Percentiles rank a stretch among this genome's conserved stretches.
Evolutionary conservation across 192 early-diverging fungal genomes (phyloP).

Genomic region (Backusella westeae): DNA sequence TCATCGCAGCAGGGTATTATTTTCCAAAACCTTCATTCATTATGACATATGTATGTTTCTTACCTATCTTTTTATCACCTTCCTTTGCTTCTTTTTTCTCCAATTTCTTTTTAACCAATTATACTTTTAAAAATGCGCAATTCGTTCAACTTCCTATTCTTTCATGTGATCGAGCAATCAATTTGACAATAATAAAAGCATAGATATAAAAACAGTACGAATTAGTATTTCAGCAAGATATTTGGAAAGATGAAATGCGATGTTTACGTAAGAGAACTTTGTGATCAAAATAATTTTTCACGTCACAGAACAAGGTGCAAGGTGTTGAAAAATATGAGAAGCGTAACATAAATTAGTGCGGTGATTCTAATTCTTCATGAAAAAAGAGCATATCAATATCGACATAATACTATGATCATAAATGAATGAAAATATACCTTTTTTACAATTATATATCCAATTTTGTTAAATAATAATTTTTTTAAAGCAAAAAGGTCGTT

Average conservation of each 20-base stretch:
- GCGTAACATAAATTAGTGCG: not conserved
- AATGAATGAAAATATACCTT: not conserved
- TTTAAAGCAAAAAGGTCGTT: not conserved
- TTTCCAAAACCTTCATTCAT: not conserved
- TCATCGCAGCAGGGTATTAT: not conserved
- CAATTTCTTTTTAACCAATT: not conserved
- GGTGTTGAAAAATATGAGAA: not conserved
- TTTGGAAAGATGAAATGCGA: not conserved
- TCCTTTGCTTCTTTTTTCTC: not conserved
- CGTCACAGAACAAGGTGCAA: not conserved
- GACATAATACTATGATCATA: not conserved
- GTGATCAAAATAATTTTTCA: not conserved
- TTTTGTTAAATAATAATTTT: too few species aligned
- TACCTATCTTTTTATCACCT: not conserved
- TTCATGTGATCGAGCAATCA: not conserved
- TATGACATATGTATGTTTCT: not conserved
- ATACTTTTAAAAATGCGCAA: not conserved
- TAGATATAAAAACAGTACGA: not conserved
- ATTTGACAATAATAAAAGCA: not conserved
- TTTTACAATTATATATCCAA: too few species aligned
- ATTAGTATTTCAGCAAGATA: too few species aligned
- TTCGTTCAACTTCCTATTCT: not conserved
- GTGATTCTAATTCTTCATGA: not conserved
- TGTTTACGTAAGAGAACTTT: not conserved
- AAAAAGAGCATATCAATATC: not conserved